Percentiles rank a stretch among this genome's conserved stretches.
Conservation (phyloP, 2,329 filamentous ascomycete species). For the Waltergamsia citrina region DNA sequence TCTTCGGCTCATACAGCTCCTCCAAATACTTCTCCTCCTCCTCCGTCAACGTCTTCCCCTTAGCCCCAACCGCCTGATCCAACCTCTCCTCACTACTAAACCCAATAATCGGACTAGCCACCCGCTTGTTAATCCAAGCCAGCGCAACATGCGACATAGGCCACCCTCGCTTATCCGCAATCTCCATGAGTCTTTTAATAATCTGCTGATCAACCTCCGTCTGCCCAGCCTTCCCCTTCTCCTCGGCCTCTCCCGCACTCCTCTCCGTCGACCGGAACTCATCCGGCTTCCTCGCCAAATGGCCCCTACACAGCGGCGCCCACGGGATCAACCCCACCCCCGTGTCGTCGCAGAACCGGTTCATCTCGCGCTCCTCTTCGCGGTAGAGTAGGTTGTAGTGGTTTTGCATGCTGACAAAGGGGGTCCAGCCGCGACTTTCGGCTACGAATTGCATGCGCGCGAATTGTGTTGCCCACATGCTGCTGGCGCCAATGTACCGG, state of each 20-base stretch:
- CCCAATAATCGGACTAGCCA: slow-evolving; percentile 50
- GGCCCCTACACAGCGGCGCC: slow-evolving; percentile 13
- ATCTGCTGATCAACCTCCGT: slow-evolving; percentile 4
- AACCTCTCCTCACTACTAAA: slow-evolving; percentile 46
- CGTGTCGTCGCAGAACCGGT: slow-evolving; percentile 28
- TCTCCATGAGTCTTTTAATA: slow-evolving; percentile 28
- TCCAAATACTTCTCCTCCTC: slow-evolving; percentile 53
- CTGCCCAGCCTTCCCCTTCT: slow-evolving; percentile 11
- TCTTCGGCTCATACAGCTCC: slow-evolving; percentile 47
- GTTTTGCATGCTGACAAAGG: slow-evolving; percentile 50
- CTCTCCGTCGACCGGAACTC: slow-evolving; percentile 10
- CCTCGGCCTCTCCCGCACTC: slow-evolving; percentile 22
- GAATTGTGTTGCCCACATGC: slow-evolving; percentile 38
- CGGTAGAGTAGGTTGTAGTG: slow-evolving; percentile 44
- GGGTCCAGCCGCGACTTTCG: slow-evolving; percentile 42
- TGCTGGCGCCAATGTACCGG: slow-evolving; percentile 38
- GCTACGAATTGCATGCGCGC: slow-evolving; percentile 40
- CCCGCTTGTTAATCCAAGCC: slow-evolving; percentile 49
- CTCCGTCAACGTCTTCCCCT: slow-evolving; percentile 35
- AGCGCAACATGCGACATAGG: slow-evolving; percentile 56
- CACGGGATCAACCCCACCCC: slow-evolving; percentile 29
- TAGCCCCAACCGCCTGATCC: slow-evolving; percentile 54
- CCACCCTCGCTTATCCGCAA: slow-evolving; percentile 45
- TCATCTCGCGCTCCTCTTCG: slow-evolving; percentile 44
- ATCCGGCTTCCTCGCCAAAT: slow-evolving; percentile 16